Base-by-base conservation (phyloP, 306 rosid species). In the Aeschynomene evenia region DNA sequence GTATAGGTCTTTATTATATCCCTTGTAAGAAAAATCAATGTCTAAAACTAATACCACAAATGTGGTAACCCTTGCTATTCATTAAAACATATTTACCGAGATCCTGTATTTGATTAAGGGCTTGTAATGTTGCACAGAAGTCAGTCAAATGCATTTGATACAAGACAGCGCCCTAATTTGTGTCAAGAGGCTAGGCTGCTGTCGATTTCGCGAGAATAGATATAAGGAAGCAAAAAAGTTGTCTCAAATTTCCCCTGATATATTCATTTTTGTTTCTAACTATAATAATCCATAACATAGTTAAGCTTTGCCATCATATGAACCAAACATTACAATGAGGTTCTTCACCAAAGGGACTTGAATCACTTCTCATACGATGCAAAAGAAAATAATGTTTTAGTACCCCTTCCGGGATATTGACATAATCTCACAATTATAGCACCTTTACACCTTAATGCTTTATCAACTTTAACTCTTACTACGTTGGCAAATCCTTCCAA, bases 191-290 rank as follows among this genome's bases (percentile, higher is more conserved):
- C 50, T 6, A 34, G 33, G 62, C 34, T 56, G 43, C 63, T 51
- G 14, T 37, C 18, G 31, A 26, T 14, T 42, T 31, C 42, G 10
- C 57, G 61, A 13, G 24, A 62, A 46, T 31, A 65, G 6, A 19
- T 52, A 11, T 37, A 7, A 77, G 50, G 78, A 29, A 72, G 19
- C 34, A 23, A 64, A 45, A 48, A 57, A 29, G 13, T 40, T 62
- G 60, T 55, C 53, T 43, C 50, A 79, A 71, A 36, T 53, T 39
- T 72, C 49, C 73, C 73, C 45, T 45, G 63, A 43, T 68, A 58
- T 40, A 40, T 12, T 26, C 48, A 21, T 31, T 6, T 74, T 42
- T 19, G 3, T n/a, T 61, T 64, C 69, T 26, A 34, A 37, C 45
- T 50, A 69, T 55, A 34, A 42, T 18, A 66, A 31, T 53, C 46